phyloP scores from a whole-genome alignment of 2,329 filamentous ascomycete species.

The Aureobasidium melanogenum region DNA sequence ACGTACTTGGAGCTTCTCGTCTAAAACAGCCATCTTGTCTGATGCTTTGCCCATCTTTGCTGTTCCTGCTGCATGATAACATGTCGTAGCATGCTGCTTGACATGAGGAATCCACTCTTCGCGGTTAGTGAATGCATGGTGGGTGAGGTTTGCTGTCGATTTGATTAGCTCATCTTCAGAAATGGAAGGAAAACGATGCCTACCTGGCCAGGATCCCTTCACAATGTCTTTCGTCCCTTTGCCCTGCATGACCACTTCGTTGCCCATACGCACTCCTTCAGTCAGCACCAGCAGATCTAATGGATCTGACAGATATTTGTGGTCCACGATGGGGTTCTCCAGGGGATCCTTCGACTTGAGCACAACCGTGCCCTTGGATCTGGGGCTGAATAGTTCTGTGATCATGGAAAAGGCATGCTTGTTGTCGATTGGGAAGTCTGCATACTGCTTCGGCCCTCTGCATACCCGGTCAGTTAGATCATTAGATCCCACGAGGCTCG shows the following conservation, averaged over 20 bases:
- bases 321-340: constrained; percentile 46
- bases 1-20: constrained; percentile 44
- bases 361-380: constrained; percentile 45
- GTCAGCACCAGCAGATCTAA: constrained; percentile 51
- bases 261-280: constrained; percentile 50
- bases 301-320: constrained; percentile 49
- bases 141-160: constrained; percentile 29
- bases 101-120: constrained; percentile 53
- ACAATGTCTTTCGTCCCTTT: constrained; percentile 50
- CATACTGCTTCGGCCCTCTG: constrained; percentile 4
- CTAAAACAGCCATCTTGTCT: constrained; percentile 44
- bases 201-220: constrained; percentile 50
- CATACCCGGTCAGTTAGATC: neutral
- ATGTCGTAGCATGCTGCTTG: constrained; percentile 25
- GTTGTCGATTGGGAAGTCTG: constrained; percentile 2
- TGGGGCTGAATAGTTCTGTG: constrained; percentile 27
- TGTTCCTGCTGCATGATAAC: constrained; percentile 50
- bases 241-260: constrained; percentile 52
- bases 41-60: constrained; percentile 46
- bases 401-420: constrained; percentile 46
- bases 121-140: constrained; percentile 45
- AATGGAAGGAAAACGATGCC: neutral
- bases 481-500: neutral
- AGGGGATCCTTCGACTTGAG: constrained; percentile 38
- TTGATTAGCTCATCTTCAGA: neutral